Evolutionary conservation across 139 green algal genomes (phyloP).

Genomic region (Picochlorum sp.): DNA sequence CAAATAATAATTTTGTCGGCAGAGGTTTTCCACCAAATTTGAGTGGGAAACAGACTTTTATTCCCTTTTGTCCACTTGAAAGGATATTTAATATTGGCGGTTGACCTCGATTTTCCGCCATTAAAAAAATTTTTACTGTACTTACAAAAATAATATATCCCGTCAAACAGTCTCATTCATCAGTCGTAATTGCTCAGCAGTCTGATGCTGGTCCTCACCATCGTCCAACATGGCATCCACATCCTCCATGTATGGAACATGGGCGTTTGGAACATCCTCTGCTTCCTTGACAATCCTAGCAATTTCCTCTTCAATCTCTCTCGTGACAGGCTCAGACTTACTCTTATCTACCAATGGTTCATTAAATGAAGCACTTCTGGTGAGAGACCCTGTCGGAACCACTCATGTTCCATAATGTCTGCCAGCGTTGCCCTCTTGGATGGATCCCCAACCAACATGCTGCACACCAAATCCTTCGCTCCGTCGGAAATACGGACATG

Average conservation of each 20-base stretch:
- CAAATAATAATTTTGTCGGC: too few relatives aligned
- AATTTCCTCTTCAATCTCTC: constrained; percentile 38
- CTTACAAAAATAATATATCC: too few relatives aligned
- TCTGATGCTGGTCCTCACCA: neutral
- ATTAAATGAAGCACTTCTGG: constrained; percentile 28
- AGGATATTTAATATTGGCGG: too few relatives aligned
- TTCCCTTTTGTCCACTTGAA: too few relatives aligned
- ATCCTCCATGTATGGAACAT: constrained; percentile 8
- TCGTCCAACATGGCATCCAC: constrained; percentile 13
- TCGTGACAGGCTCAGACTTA: neutral
- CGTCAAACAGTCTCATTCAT: neutral
- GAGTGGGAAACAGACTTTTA: too few relatives aligned
- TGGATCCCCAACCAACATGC: constrained; percentile 62
- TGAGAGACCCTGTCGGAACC: constrained; percentile 34
- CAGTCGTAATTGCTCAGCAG: neutral
- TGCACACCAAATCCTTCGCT: constrained; percentile 54
- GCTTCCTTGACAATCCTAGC: constrained; percentile 32
- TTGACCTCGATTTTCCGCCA: too few relatives aligned
- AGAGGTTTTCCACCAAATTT: too few relatives aligned
- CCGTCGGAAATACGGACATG: constrained; percentile 6
- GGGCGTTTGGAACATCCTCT: neutral
- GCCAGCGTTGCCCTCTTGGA: constrained; percentile 58
- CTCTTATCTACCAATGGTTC: constrained; percentile 19
- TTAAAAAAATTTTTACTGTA: too few relatives aligned
- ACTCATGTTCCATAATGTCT: constrained; percentile 42